Evolutionary conservation across 805 yeast species (phyloP).

Genomic region (Yamadazyma insecticola): DNA sequence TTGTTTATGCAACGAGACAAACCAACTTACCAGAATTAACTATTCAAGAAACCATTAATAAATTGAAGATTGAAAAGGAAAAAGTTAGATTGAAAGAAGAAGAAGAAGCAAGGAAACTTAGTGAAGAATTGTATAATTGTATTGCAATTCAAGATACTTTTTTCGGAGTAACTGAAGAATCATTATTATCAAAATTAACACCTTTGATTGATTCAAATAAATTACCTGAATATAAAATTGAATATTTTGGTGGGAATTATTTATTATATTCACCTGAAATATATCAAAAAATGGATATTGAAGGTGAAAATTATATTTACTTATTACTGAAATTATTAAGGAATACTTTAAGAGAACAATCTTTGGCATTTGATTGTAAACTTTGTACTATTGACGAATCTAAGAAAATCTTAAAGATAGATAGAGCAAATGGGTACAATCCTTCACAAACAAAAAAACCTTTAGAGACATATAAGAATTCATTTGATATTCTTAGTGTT

Average conservation of each 20-base stretch:
- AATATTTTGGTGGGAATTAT: too few species aligned
- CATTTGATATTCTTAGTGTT: too few species aligned
- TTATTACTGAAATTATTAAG: slow-evolving; percentile 33
- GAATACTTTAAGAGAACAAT: slow-evolving; percentile 29
- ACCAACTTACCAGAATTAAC: slow-evolving; percentile 32
- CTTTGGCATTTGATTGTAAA: slow-evolving; percentile 47
- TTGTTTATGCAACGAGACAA: slow-evolving; percentile 39
- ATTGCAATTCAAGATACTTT: slow-evolving; percentile 49
- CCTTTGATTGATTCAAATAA: too few species aligned
- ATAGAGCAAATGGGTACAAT: too few species aligned
- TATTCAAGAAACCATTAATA: slow-evolving; percentile 28
- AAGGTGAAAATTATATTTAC: slow-evolving; percentile 41
- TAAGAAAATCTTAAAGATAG: slow-evolving; percentile 8
- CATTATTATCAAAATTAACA: too few species aligned
- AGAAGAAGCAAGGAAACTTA: slow-evolving; percentile 16
- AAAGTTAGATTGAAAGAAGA: slow-evolving; percentile 14
- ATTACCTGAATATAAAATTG: too few species aligned
- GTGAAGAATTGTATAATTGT: slow-evolving; percentile 41
- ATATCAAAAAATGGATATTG: too few species aligned
- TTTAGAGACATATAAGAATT: too few species aligned
- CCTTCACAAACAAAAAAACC: too few species aligned
- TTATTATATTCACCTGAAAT: too few species aligned
- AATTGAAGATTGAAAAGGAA: slow-evolving; percentile 13
- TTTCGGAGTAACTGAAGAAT: slow-evolving; percentile 45
- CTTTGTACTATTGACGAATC: slow-evolving; percentile 38